Conservation (phyloP, 1,284 basidiomycete genomes). For the Cutaneotrichosporon sp. region DNA sequence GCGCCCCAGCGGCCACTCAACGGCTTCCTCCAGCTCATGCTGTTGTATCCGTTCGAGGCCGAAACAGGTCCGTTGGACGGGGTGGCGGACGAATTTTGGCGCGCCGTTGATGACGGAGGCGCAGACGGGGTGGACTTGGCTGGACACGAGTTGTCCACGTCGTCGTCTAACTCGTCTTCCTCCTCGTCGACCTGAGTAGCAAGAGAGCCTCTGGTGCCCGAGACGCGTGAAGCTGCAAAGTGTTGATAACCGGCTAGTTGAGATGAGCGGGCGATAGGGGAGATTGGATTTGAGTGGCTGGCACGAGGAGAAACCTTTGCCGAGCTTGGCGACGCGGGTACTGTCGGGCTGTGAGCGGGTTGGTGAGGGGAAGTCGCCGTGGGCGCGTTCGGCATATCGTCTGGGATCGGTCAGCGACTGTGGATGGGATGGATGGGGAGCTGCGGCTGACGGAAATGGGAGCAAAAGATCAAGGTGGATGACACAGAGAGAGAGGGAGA, state of each 20-base stretch:
- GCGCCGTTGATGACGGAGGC: neutral
- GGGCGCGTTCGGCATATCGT: slow-evolving; percentile 20
- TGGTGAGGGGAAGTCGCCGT: slow-evolving; percentile 18
- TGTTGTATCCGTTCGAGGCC: slow-evolving; percentile 6
- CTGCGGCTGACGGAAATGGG: neutral
- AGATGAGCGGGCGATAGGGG: slow-evolving; percentile 19
- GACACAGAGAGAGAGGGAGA: neutral
- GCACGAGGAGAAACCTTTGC: slow-evolving; percentile 21
- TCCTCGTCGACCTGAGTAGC: slow-evolving; percentile 22
- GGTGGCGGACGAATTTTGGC: neutral
- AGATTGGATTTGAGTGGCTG: slow-evolving; percentile 18
- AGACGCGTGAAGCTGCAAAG: slow-evolving; percentile 23
- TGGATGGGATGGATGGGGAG: slow-evolving; percentile 1
- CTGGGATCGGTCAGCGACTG: neutral
- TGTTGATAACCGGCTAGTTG: slow-evolving; percentile 15
- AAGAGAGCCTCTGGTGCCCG: slow-evolving; percentile 23
- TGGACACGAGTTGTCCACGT: slow-evolving; percentile 17
- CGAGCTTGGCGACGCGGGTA: slow-evolving; percentile 15
- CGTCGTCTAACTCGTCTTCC: slow-evolving; percentile 24
- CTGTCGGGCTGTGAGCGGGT: slow-evolving; percentile 12
- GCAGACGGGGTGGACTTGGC: neutral
- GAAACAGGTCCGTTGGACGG: neutral
- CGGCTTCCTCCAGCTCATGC: slow-evolving; percentile 29
- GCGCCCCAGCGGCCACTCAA: slow-evolving; percentile 28
- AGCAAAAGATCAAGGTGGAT: neutral